Conservation (phyloP, 2,329 filamentous ascomycete species). For the Neoarthrinium moseri region DNA sequence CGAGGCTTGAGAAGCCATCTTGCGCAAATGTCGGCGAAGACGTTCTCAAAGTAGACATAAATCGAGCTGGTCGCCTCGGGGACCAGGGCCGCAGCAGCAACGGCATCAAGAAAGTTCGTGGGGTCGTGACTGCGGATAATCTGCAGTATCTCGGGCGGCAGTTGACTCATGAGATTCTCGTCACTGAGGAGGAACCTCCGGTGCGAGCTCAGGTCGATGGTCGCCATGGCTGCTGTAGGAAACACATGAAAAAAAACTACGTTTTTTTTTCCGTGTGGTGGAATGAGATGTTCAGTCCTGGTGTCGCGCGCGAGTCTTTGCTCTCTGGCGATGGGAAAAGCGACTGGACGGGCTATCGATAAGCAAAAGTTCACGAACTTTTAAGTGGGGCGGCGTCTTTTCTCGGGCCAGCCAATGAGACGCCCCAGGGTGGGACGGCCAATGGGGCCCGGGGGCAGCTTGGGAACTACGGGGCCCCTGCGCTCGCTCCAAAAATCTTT, state of each 20-base stretch:
- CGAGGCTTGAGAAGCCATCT: conserved; percentile 64
- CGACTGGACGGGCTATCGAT: conserved; percentile 7
- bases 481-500: not conserved
- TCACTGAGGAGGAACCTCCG: conserved; percentile 56
- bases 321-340: not conserved
- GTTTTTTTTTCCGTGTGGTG: no score
- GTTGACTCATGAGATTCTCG: conserved; percentile 50
- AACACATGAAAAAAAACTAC: conserved; percentile 3
- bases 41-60: conserved; percentile 70
- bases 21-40: conserved; percentile 81
- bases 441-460: no score
- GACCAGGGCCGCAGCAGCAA: conserved; percentile 68
- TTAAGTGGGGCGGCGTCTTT: no score
- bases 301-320: not conserved
- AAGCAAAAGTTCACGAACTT: conserved; percentile 1
- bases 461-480: no score
- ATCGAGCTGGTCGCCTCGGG: conserved; percentile 69
- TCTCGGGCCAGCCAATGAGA: not conserved
- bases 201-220: conserved; percentile 54
- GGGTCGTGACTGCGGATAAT: conserved; percentile 64
- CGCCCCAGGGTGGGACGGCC: no score
- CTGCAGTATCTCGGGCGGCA: conserved; percentile 70
- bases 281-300: not conserved
- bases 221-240: conserved; percentile 44
- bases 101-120: conserved; percentile 66